A percentile compares a stretch with the other conserved stretches of the same genome.
Evolutionary conservation across 2,329 filamentous ascomycete species (phyloP).

Genomic region (Phialophora verrucosa): DNA sequence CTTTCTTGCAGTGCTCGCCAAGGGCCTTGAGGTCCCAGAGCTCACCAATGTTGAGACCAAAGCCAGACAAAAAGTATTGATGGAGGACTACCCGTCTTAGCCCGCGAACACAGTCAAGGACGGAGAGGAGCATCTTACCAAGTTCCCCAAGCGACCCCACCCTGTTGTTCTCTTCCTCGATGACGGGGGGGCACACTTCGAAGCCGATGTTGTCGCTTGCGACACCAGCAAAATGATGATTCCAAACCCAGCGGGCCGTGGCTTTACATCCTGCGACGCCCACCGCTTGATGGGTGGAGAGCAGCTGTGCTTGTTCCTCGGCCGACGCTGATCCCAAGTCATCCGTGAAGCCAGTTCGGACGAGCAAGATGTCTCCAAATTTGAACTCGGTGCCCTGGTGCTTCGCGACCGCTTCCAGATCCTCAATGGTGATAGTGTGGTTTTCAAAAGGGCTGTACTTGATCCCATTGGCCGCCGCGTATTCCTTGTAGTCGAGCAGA

Average conservation of each 20-base stretch:
- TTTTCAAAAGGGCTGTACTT: constrained; percentile 47
- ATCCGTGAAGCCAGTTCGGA: constrained; percentile 33
- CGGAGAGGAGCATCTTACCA: too few relatives aligned
- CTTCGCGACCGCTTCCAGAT: constrained; percentile 26
- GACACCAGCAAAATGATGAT: constrained; percentile 58
- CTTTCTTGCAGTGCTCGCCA: constrained; percentile 43
- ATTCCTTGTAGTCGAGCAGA: constrained; percentile 52
- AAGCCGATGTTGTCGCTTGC: constrained; percentile 66
- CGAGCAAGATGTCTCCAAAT: constrained; percentile 35
- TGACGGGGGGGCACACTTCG: constrained; percentile 64
- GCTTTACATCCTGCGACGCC: constrained; percentile 60
- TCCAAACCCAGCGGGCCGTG: constrained; percentile 68
- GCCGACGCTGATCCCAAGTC: background rate
- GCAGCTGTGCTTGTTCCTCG: constrained; percentile 30
- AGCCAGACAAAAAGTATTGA: constrained; percentile 22
- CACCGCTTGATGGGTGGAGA: constrained; percentile 12
- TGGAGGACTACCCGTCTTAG: background rate
- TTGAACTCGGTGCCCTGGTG: constrained; percentile 30
- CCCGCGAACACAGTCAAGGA: too few relatives aligned
- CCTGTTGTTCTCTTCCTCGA: background rate
- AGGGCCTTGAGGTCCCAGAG: constrained; percentile 48
- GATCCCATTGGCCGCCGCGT: constrained; percentile 47
- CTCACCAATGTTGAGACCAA: constrained; percentile 39
- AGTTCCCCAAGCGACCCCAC: too few relatives aligned
- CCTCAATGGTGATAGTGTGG: constrained; percentile 38